A percentile compares a stretch with the other conserved stretches of the same genome.
Conservation (phyloP, 768 basidiomycete species). For the Suillus spraguei region DNA sequence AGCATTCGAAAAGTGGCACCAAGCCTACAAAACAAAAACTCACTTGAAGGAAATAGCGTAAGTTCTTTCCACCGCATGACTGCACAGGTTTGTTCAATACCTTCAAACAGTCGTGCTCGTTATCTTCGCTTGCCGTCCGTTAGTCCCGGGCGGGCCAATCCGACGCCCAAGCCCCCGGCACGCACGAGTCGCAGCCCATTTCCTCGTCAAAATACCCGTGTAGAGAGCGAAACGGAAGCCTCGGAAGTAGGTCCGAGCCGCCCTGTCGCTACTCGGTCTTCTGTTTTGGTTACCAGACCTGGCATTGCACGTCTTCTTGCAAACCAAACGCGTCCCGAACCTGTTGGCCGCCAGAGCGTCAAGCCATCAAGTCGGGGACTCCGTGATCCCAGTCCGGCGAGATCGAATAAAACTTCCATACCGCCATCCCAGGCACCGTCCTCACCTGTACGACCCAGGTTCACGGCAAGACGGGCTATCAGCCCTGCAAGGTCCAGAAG, state of each 20-base stretch:
- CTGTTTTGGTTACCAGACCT: conserved; percentile 29
- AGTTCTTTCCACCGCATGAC: conserved; percentile 37
- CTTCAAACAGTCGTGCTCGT: conserved; percentile 64
- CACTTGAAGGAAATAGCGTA: conserved; percentile 84
- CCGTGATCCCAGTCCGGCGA: conserved; percentile 35
- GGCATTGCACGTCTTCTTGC: conserved; percentile 43
- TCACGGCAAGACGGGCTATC: conserved; percentile 38
- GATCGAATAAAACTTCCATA: conserved; percentile 27
- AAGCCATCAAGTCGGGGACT: conserved; percentile 27
- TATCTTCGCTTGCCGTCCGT: conserved; percentile 74
- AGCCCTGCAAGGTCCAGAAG: conserved; percentile 41
- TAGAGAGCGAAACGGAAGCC: conserved; percentile 35
- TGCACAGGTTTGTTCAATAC: conserved; percentile 16
- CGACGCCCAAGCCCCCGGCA: conserved; percentile 32
- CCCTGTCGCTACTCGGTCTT: conserved; percentile 25
- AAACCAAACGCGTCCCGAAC: conserved; percentile 32
- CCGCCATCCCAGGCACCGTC: conserved; percentile 24
- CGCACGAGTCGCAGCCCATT: conserved; percentile 31
- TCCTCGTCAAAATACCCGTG: conserved; percentile 28
- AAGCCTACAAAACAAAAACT: conserved; percentile 66
- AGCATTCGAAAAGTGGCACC: conserved; percentile 68
- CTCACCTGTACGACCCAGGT: conserved; percentile 35
- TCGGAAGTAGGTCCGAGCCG: conserved; percentile 31
- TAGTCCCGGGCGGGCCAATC: conserved; percentile 39
- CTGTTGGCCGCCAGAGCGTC: conserved; percentile 27